Conservation (phyloP, 2,329 filamentous ascomycete species). For the Fusarium concolor region DNA sequence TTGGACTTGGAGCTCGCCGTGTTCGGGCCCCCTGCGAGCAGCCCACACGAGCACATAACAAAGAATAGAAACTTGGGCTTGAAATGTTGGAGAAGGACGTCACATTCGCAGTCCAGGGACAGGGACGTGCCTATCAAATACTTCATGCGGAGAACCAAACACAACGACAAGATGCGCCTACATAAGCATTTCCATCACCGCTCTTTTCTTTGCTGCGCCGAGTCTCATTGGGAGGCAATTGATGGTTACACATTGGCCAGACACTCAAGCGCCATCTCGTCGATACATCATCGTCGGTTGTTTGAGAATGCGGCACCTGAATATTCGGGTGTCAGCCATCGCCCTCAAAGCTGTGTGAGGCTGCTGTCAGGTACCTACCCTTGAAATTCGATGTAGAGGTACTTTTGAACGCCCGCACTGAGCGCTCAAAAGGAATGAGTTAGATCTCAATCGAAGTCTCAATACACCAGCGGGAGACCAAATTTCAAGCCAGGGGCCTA, state of each 20-base stretch:
- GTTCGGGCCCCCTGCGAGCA: constrained; percentile 37
- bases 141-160: constrained; percentile 32
- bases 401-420: constrained; percentile 16
- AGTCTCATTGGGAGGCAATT: constrained; percentile 7
- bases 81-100: constrained; percentile 39
- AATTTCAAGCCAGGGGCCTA: constrained; percentile 33
- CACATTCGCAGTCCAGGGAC: constrained; percentile 28
- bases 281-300: constrained; percentile 22
- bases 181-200: constrained; percentile 25
- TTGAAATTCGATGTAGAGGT: constrained; percentile 30
- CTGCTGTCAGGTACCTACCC: constrained; percentile 29
- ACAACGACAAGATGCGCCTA: constrained; percentile 4
- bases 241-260: constrained; percentile 14
- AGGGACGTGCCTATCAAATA: constrained; percentile 30
- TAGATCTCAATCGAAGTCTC: constrained; percentile 32
- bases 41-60: constrained; percentile 44
- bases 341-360: constrained; percentile 14
- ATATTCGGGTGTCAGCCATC: constrained; percentile 26
- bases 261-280: constrained; percentile 8
- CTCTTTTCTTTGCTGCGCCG: constrained; percentile 27
- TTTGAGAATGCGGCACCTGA: constrained; percentile 29
- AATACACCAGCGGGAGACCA: constrained; percentile 37
- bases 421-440: constrained; percentile 6
- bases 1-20: constrained; percentile 34
- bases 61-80: constrained; percentile 31